Conservation (phyloP, 2,329 filamentous ascomycete species). For the Cladobotryum protrusum region DNA sequence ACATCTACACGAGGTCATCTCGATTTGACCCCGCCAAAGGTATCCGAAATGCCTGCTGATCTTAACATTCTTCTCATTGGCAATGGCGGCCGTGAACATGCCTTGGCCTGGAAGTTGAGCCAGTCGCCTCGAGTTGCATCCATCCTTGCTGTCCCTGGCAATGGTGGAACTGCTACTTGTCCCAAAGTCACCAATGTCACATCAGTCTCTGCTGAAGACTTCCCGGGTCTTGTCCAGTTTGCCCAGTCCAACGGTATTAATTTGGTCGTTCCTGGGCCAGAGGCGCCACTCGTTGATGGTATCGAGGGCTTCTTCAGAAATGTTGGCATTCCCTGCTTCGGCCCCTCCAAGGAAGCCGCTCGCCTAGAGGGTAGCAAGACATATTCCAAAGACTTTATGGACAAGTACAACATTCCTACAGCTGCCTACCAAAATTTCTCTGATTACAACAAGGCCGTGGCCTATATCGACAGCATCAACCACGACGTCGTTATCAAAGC, state of each 20-base stretch:
- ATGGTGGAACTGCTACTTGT: conserved; percentile 73
- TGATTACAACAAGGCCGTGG: conserved; percentile 63
- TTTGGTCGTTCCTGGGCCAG: conserved; percentile 83
- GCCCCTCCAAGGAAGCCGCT: conserved; percentile 77
- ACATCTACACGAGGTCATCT: no score
- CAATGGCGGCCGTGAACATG: conserved; percentile 91
- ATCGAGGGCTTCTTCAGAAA: conserved; percentile 75
- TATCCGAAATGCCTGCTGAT: conserved; percentile 21
- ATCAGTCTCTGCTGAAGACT: conserved; percentile 67
- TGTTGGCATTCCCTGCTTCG: conserved; percentile 74
- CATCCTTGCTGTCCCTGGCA: conserved; percentile 69
- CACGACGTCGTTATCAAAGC: conserved; percentile 91
- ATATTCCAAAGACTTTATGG: conserved; percentile 98
- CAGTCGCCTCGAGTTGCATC: conserved; percentile 73
- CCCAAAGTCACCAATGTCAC: conserved; percentile 68
- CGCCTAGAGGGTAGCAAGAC: conserved; percentile 94
- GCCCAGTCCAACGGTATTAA: conserved; percentile 68
- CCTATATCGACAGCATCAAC: conserved; percentile 65
- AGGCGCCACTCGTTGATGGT: conserved; percentile 88
- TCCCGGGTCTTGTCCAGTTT: conserved; percentile 67
- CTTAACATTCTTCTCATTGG: conserved; percentile 80
- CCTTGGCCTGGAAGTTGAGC: conserved; percentile 87
- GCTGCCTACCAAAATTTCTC: conserved; percentile 86
- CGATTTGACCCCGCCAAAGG: no score
- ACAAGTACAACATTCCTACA: conserved; percentile 80